These are phyloP conservation scores for Xylaria sp. DNA, from an alignment of 2,329 filamentous ascomycete genomes.

Conservation along the genomic window DNA sequence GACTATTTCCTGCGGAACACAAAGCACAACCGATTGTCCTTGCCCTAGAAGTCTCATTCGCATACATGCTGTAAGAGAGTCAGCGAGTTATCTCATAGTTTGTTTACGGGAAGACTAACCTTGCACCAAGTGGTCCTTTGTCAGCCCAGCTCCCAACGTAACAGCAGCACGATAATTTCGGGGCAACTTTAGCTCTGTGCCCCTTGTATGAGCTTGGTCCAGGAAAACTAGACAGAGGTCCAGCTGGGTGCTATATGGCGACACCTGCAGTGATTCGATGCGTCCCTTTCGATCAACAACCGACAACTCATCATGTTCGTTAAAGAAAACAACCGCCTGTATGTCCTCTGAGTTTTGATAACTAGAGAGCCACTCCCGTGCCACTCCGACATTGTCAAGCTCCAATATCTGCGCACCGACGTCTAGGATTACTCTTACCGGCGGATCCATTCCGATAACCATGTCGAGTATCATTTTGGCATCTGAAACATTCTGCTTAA, in stretches of 20 bases:
- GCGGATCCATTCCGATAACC: constrained; percentile 52
- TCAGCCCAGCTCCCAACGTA: constrained; percentile 71
- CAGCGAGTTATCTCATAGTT: neutral
- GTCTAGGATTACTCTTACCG: constrained; percentile 71
- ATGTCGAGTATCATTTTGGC: constrained; percentile 57
- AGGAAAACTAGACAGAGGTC: constrained; percentile 72
- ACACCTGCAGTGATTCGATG: constrained; percentile 63
- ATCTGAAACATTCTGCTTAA: constrained; percentile 36
- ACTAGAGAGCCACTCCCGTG: constrained; percentile 61
- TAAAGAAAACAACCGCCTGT: constrained; percentile 67
- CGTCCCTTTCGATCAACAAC: constrained; percentile 61
- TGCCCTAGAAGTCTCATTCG: constrained; percentile 74
- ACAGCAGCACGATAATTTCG: constrained; percentile 69
- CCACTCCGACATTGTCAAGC: constrained; percentile 65
- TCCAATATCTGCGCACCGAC: constrained; percentile 78
- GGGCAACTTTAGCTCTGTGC: constrained; percentile 74
- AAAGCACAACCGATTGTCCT: constrained; percentile 73
- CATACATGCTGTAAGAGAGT: constrained; percentile 67
- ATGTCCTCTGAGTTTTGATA: constrained; percentile 33
- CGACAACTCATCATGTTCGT: constrained; percentile 62
- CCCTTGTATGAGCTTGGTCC: constrained; percentile 76
- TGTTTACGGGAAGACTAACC: constrained; percentile 54
- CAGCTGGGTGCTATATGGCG: constrained; percentile 66
- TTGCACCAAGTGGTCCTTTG: constrained; percentile 76
- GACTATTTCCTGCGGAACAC: constrained; percentile 67